These are phyloP conservation scores for Epichloe typhina DNA, from an alignment of 2,329 filamentous ascomycete genomes.

Conservation along the genomic window DNA sequence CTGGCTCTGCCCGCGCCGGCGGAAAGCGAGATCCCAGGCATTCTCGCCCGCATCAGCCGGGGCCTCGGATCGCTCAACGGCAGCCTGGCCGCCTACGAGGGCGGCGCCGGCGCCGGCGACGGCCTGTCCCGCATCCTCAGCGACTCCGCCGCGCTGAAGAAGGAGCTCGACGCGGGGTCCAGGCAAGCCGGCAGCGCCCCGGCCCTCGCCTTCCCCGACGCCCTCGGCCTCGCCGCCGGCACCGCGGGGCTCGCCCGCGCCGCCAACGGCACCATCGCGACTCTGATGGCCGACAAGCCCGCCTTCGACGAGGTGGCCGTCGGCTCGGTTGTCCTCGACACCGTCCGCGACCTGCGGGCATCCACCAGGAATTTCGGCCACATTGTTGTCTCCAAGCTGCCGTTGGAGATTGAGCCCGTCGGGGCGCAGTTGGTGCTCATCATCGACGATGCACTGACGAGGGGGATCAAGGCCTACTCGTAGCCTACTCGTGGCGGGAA, in stretches of 20 bases:
- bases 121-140: not conserved
- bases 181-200: not conserved
- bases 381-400: not conserved
- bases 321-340: not conserved
- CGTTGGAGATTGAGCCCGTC: not conserved
- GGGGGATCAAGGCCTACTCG: constrained; percentile 1
- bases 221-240: not conserved
- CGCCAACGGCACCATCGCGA: not conserved
- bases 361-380: not conserved
- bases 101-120: too few relatives aligned
- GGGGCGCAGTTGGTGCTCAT: not conserved
- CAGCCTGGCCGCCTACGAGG: constrained; percentile 6
- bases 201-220: not conserved
- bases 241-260: not conserved
- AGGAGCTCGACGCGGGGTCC: not conserved
- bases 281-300: not conserved
- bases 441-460: not conserved
- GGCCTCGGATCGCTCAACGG: constrained; percentile 5
- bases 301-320: not conserved
- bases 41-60: not conserved
- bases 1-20: not conserved
- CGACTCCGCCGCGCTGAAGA: constrained; percentile 7
- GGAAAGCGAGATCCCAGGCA: not conserved
- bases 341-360: not conserved
- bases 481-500: not conserved